Conservation (phyloP, 192 early-diverging fungal species). For the Borealophlyctis nickersoniae region DNA sequence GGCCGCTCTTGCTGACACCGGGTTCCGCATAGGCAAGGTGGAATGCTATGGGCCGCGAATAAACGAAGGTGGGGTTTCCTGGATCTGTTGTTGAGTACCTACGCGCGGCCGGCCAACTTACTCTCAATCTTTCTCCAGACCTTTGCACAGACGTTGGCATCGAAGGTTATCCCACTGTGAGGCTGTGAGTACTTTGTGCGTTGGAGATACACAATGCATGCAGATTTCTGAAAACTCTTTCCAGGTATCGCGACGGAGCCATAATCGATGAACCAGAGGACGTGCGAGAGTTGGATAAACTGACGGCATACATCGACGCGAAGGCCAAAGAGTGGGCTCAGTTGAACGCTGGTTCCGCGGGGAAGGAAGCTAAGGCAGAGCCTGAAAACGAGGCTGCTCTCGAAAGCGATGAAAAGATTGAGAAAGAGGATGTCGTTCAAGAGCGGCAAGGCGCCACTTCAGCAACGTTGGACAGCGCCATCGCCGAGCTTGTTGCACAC, state of each 20-base stretch:
- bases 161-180: no score
- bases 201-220: no score
- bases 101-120: no score
- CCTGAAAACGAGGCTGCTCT: not conserved
- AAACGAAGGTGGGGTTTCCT: not conserved
- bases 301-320: not conserved
- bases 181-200: no score
- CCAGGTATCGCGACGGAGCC: not conserved
- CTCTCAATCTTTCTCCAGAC: no score
- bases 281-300: not conserved
- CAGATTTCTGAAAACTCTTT: no score
- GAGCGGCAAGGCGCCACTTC: not conserved
- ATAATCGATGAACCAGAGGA: conserved; percentile 14
- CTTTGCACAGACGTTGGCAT: no score
- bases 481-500: conserved; percentile 5
- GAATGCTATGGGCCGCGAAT: conserved; percentile 4
- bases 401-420: not conserved
- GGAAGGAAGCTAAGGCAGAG: not conserved
- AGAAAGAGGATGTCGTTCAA: not conserved
- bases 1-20: not conserved
- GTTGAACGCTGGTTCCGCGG: not conserved
- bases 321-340: no score
- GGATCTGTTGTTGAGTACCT: no score
- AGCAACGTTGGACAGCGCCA: not conserved
- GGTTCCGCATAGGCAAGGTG: not conserved